Evolutionary conservation across 2,329 filamentous ascomycete species (phyloP), one percentile per base, ranked within the genome.

Genomic region (Xylogone sp.): DNA sequence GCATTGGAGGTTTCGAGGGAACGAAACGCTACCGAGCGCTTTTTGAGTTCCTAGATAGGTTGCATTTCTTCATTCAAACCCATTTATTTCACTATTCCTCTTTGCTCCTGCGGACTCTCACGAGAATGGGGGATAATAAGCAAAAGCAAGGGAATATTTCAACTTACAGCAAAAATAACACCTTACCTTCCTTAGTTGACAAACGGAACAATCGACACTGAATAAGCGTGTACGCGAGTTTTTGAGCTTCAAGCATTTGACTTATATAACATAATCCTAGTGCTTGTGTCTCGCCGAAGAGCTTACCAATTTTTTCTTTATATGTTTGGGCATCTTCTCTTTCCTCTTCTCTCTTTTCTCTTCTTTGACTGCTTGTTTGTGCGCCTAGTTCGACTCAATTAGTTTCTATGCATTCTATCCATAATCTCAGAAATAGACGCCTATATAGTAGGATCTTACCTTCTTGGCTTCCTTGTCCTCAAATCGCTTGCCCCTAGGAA

Each of bases 271-370:
- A 20, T 13, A 10, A 50, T 34, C 9, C 42, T 55, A 63, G 48
- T 66, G 61, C 59, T 65, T 67, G 48, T 65, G 62, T 34, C 49
- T 43, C 18, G 63, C 60, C 9, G 64, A 63, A 56, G 75, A 75
- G 51, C 78, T 79, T 21, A 96, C 82, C 52, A 96, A 71, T 67
- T 87, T 89, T 77, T 97, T 97, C 80, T 99, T 99, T 29, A 96
- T 59, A 67, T 95, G 84, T 73, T 99, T 99, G 0, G 94, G 93
- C 72, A 99, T 96, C 77, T 99, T 99, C 3, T 89, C 88, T 69
- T 93, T 90, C 54, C 94, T 78, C 75, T 95, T 91, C 69, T 97
- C 92, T 31, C 90, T 84, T 75, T 96, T 97, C 64, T 92, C 93
- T 64, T 97, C 93, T 73, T 97, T 99, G 60, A 97, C 87, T 1